Base-by-base conservation (phyloP, 2,329 filamentous ascomycete species). In the Beauveria bassiana region DNA sequence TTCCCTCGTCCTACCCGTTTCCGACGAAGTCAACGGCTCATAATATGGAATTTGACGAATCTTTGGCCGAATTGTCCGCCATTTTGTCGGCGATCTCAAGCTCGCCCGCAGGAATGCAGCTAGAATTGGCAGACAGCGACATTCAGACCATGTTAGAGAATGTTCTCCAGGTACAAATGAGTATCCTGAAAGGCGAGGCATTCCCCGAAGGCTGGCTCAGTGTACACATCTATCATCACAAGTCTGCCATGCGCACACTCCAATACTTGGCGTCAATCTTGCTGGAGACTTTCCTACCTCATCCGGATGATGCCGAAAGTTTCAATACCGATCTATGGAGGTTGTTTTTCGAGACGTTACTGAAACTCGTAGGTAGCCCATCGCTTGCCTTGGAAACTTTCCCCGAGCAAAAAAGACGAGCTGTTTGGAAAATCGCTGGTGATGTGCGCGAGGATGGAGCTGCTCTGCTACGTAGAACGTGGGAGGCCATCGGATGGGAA, bases 341-440 rank as follows among this genome's bases (percentile, higher is more conserved):
- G 66, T 81, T 89, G 38, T 97, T 96, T 77, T 97, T 99, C 71
- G 89, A 87, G 20, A 93, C 92, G 0, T 78, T 99, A 34, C 81
- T 99, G 31, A 92, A 90, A 70, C 86, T 98, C 3, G 91, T 99
- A 3, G 90, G 91, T 5, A 97, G 92, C 69, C 87, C 93, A 42
- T 90, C 89, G 0, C 81, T 99, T 22, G 93, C 95, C 0, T 82
- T 99, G 43, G 95, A 99, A 72, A 96, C 93, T 0, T 98, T 97
- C 70, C 92, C 95, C 0, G 96, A 99, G 73, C 95, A 99, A 75
- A 99, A 98, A 77, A 82, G 95, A 51, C 82, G 95, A 61, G 93
- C 95, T 1, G 93, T 98, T 1, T 99, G 96, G 95, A 99, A 98
- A 77, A 97, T 99, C 71, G 95, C 93, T 4, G 95, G 95, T 6